These are phyloP conservation scores for Ophiocordyceps robertsii DNA, from an alignment of 2,329 filamentous ascomycete species.

Conservation along the genomic window DNA sequence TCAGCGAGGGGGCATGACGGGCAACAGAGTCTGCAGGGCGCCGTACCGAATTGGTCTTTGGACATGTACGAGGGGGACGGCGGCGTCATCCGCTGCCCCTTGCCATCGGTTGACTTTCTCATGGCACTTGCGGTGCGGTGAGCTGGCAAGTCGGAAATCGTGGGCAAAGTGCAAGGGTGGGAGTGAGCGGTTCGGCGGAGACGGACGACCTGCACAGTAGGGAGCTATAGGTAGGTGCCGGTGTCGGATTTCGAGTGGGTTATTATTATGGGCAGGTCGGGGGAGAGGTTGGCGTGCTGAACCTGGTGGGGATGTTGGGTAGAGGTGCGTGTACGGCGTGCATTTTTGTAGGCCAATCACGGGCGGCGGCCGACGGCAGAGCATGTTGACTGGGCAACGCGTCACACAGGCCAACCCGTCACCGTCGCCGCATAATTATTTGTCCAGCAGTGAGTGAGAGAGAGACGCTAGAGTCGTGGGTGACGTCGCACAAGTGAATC, in stretches of 20 bases:
- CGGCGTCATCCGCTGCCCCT: slow-evolving; percentile 41
- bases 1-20: slow-evolving; percentile 1
- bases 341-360: slow-evolving; percentile 6
- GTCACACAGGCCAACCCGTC: background rate
- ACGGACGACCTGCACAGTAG: too few relatives aligned
- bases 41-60: slow-evolving; percentile 51
- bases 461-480: too few relatives aligned
- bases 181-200: background rate
- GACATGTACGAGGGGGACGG: slow-evolving; percentile 52
- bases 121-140: slow-evolving; percentile 6
- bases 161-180: background rate
- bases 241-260: background rate
- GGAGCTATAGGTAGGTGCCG: background rate
- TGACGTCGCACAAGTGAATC: too few relatives aligned
- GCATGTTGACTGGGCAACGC: slow-evolving; percentile 12
- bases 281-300: background rate
- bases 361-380: background rate
- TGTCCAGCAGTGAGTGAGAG: too few relatives aligned
- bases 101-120: slow-evolving; percentile 18
- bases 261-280: background rate
- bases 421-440: too few relatives aligned
- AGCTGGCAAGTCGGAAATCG: background rate
- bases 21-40: background rate
- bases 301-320: slow-evolving; percentile 1
- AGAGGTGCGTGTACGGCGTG: background rate